Evolutionary conservation across 2,329 filamentous ascomycete genomes (phyloP).

Genomic region (Epichloe sylvatica): DNA sequence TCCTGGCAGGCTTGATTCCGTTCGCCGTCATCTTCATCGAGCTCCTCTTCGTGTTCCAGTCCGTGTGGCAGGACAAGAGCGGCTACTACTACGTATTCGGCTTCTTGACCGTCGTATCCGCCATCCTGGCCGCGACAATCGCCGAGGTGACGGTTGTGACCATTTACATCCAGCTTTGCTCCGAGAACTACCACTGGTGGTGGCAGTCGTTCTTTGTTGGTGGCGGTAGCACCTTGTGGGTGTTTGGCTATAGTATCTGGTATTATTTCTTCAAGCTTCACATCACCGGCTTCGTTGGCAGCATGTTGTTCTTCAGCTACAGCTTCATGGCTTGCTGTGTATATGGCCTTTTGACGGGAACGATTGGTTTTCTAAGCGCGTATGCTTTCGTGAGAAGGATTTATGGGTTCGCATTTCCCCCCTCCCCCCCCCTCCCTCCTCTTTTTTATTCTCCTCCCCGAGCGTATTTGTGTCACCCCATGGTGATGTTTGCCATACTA

Average conservation of each 20-base stretch:
- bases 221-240: constrained; percentile 62
- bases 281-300: constrained; percentile 66
- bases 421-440: too few species aligned
- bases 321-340: constrained; percentile 69
- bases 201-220: constrained; percentile 79
- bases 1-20: constrained; percentile 65
- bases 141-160: constrained; percentile 73
- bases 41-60: constrained; percentile 75
- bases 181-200: constrained; percentile 86
- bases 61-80: constrained; percentile 78
- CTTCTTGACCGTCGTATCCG: constrained; percentile 60
- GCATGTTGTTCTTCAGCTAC: constrained; percentile 74
- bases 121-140: constrained; percentile 61
- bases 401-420: constrained; percentile 47
- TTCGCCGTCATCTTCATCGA: constrained; percentile 85
- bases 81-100: constrained; percentile 89
- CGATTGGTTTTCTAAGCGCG: constrained; percentile 69
- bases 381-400: constrained; percentile 76
- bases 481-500: background rate
- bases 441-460: background rate
- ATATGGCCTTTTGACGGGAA: constrained; percentile 69
- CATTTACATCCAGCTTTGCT: constrained; percentile 69
- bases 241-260: constrained; percentile 72
- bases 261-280: constrained; percentile 72
- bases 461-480: background rate